Percentiles rank a stretch among this genome's conserved stretches.
Conservation (phyloP, 176 grass and related monocot species). For the Juncus inflexus region DNA sequence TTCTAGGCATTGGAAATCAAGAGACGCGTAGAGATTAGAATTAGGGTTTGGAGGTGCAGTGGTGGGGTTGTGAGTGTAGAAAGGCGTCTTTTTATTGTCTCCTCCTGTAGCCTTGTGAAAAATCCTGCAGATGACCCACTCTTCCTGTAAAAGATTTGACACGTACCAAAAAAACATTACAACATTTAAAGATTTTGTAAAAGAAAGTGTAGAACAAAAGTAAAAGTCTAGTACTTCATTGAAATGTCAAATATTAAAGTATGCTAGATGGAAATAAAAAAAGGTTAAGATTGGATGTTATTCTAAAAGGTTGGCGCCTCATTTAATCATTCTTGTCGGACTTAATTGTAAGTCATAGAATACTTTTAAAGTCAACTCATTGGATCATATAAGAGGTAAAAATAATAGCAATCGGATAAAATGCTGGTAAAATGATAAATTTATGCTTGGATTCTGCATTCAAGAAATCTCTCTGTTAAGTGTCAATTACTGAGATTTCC, state of each 20-base stretch:
- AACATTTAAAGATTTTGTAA: background rate
- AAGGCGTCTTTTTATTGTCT: constrained; percentile 51
- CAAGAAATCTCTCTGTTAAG: no score
- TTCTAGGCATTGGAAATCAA: constrained; percentile 39
- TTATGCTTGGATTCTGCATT: no score
- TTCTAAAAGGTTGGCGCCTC: no score
- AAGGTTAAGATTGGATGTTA: no score
- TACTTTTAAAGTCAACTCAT: no score
- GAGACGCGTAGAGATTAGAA: constrained; percentile 30
- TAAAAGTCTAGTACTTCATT: background rate
- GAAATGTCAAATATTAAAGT: background rate
- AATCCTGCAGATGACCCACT: constrained; percentile 99
- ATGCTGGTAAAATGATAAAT: no score
- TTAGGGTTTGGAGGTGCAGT: constrained; percentile 49
- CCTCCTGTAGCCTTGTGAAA: constrained; percentile 73
- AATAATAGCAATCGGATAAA: no score
- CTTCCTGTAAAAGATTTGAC: constrained; percentile 45
- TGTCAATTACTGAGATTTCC: no score
- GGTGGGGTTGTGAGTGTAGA: constrained; percentile 31
- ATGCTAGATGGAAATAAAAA: background rate
- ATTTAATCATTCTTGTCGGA: no score
- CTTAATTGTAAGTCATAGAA: no score
- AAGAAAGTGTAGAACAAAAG: background rate
- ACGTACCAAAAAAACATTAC: constrained; percentile 1
- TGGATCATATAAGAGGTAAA: no score